Conservation (phyloP, 345 rosid genomes). For the Euclidium syriacum region DNA sequence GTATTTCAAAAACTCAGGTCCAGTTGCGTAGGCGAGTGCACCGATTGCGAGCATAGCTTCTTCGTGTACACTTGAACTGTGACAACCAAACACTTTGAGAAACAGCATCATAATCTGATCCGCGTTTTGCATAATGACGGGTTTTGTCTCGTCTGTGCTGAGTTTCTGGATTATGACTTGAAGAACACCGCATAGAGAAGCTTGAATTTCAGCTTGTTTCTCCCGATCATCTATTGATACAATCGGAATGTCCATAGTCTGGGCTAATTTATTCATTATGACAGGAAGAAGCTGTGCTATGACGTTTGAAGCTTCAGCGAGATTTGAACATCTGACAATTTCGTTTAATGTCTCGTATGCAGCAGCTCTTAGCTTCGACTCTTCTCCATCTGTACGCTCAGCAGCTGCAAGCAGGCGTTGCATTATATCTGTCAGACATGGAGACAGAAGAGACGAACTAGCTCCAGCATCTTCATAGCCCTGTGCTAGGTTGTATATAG, state of each 20-base stretch:
- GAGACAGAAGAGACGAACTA: constrained; percentile 62
- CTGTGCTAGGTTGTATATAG: constrained; percentile 88
- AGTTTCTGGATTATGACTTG: constrained; percentile 93
- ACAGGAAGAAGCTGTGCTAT: constrained; percentile 71
- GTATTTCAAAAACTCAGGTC: constrained; percentile 69
- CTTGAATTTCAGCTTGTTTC: constrained; percentile 89
- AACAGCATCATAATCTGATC: constrained; percentile 84
- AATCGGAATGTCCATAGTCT: constrained; percentile 69
- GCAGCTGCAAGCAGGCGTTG: constrained; percentile 59
- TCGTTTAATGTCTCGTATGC: constrained; percentile 92
- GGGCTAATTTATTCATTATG: constrained; percentile 63
- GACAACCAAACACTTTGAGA: constrained; percentile 81
- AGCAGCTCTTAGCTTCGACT: constrained; percentile 72
- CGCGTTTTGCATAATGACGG: constrained; percentile 55
- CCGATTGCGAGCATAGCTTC: constrained; percentile 99
- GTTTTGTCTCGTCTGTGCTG: constrained; percentile 56
- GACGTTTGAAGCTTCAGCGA: constrained; percentile 54
- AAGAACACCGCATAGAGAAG: constrained; percentile 87
- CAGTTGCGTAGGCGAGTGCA: constrained; percentile 88
- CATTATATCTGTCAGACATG: constrained; percentile 60
- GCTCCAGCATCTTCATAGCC: constrained; percentile 80
- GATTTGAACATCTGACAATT: constrained; percentile 79
- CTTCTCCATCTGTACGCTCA: constrained; percentile 63
- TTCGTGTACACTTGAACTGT: constrained; percentile 93
- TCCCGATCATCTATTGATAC: constrained; percentile 76